Evolutionary conservation across 2,329 filamentous ascomycete genomes (phyloP).

Genomic region (Cordyceps pruinosa): DNA sequence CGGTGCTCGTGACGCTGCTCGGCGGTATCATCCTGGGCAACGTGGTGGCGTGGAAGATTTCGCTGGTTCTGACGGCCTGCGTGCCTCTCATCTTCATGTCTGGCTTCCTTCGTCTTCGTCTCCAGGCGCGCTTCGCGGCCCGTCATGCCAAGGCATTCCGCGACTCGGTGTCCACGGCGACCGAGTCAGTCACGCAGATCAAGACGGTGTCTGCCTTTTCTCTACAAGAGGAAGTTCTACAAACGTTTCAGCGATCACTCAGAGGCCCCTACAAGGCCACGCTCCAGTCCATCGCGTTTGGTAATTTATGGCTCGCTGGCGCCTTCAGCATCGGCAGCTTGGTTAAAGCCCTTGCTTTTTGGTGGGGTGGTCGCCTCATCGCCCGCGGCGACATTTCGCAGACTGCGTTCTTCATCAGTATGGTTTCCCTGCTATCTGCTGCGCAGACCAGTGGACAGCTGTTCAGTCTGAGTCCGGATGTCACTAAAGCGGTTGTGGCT

Average conservation of each 20-base stretch:
- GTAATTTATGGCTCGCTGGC: constrained; percentile 41
- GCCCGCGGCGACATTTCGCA: constrained; percentile 47
- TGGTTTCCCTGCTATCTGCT: constrained; percentile 54
- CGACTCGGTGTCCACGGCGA: constrained; percentile 52
- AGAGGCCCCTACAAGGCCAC: constrained; percentile 35
- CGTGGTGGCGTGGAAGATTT: constrained; percentile 64
- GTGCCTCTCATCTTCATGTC: constrained; percentile 59
- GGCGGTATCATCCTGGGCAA: constrained; percentile 58
- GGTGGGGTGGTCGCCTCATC: constrained; percentile 60
- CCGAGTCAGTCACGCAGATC: constrained; percentile 55
- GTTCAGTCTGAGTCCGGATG: constrained; percentile 57
- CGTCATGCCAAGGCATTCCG: constrained; percentile 53
- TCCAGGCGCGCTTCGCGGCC: constrained; percentile 50
- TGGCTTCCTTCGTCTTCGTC: constrained; percentile 56
- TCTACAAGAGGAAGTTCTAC: constrained; percentile 27
- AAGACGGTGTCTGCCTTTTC: constrained; percentile 50
- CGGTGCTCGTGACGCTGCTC: constrained; percentile 56
- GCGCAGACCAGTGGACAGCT: constrained; percentile 58
- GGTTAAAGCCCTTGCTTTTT: constrained; percentile 58
- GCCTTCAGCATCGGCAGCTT: constrained; percentile 46
- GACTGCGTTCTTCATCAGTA: constrained; percentile 56
- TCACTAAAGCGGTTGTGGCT: constrained; percentile 50
- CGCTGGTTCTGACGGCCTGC: constrained; percentile 56
- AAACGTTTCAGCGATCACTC: constrained; percentile 33
- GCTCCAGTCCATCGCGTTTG: constrained; percentile 25